phyloP scores from a whole-genome alignment of 805 yeast species.

The Jamesozyma gamospora region DNA sequence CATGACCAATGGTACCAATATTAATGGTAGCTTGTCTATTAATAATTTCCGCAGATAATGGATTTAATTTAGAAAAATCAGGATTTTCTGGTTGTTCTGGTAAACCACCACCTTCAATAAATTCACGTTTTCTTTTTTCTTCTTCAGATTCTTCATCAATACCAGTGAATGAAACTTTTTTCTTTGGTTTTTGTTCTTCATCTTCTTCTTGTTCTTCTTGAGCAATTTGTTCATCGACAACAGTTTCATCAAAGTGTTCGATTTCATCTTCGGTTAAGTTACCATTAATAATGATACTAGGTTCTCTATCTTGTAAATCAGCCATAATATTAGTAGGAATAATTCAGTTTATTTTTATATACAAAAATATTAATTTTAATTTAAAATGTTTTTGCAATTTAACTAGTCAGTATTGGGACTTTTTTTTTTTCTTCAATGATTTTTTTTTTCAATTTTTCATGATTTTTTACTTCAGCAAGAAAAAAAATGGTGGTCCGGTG shows the following conservation, averaged over 20 bases:
- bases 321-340: conserved; percentile 38
- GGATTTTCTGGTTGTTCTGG: conserved; percentile 94
- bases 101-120: conserved; percentile 96
- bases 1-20: conserved; percentile 95
- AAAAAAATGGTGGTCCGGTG: too few species aligned
- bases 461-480: too few species aligned
- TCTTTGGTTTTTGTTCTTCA: conserved; percentile 38
- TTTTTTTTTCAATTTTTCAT: too few species aligned
- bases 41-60: conserved; percentile 89
- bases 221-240: conserved; percentile 32
- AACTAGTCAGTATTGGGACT: too few species aligned
- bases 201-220: conserved; percentile 29
- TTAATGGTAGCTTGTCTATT: conserved; percentile 98
- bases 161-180: conserved; percentile 75
- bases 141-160: conserved; percentile 61
- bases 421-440: too few species aligned
- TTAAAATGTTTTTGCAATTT: too few species aligned
- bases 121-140: conserved; percentile 71
- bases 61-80: conserved; percentile 71
- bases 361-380: too few species aligned
- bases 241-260: conserved; percentile 31
- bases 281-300: conserved; percentile 72
- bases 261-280: conserved; percentile 33
- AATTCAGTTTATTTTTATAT: neutral
- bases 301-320: conserved; percentile 75